phyloP scores from a whole-genome alignment of 2,329 filamentous ascomycete genomes.

The Madurella mycetomatis region DNA sequence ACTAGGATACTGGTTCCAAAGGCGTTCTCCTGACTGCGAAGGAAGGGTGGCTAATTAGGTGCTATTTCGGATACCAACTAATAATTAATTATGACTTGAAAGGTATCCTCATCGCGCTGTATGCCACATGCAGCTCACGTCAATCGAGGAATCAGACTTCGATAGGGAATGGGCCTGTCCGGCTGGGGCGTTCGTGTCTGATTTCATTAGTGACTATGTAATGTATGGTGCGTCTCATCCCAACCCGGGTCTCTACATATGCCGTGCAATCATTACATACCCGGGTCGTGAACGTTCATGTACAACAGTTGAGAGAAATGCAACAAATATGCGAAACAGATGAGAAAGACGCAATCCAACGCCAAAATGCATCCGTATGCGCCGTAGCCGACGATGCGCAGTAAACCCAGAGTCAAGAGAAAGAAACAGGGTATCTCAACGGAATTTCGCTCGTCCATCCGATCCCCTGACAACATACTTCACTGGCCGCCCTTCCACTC shows the following conservation, averaged over 20 bases:
- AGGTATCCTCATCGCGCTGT: too few species aligned
- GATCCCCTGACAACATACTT: neutral
- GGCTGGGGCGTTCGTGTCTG: too few species aligned
- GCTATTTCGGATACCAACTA: too few species aligned
- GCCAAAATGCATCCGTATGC: neutral
- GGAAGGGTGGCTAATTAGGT: neutral
- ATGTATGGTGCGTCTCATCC: too few species aligned
- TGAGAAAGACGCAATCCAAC: neutral
- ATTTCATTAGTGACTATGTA: too few species aligned
- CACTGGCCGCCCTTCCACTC: constrained; percentile 21
- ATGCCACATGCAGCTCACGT: too few species aligned
- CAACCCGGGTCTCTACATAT: too few species aligned
- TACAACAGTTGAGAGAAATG: neutral
- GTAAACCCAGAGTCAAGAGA: neutral
- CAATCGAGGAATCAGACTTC: too few species aligned
- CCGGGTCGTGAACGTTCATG: too few species aligned
- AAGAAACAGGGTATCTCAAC: constrained; percentile 18
- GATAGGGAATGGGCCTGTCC: too few species aligned
- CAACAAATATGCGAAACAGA: neutral
- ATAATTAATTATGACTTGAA: too few species aligned
- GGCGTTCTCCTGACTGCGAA: neutral
- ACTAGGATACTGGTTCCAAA: neutral
- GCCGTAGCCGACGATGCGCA: neutral
- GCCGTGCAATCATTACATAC: too few species aligned
- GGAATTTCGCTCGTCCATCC: neutral